Evolutionary conservation across 164 flowering plant species (phyloP), one percentile per base, ranked within the genome.

Genomic region (Tetrastigma voinierianum): DNA sequence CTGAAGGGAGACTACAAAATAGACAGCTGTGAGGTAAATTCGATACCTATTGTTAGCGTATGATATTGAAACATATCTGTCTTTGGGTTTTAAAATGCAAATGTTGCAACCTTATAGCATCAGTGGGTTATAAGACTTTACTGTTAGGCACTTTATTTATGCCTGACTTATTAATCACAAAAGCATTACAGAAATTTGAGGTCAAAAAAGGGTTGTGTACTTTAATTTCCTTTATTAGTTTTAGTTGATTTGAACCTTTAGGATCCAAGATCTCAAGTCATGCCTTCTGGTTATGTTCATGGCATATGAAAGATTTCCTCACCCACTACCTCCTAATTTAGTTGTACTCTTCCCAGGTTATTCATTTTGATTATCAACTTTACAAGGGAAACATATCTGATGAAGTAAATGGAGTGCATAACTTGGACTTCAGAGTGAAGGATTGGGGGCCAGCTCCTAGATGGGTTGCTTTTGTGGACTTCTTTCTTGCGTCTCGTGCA

Each of bases 371-470:
- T 69, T 88, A 91, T 76, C 69, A 83, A 62, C 62, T 15, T 61
- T 93, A 81, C 76, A 73, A 72, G 66, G 91, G 96, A 64, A 90
- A 81, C 72, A 76, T 88, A 47, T 82, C 93, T 32, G 73, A 52
- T 25, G 59, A 43, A 19, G 55, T 14, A 52, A 69, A 67, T 57
- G 57, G 62, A 53, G 74, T 68, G 62, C 73, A 67, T 9, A 68
- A 21, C 57, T 45, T 79, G 45, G 81, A 77, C 12, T 93, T 93
- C 65, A 84, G 98, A 79, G 82, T 62, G 40, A 92, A 84, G 75
- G 99, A 96, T 71, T 96, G 99, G 99, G 99, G 98, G 0, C 98
- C 99, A n/a, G 91, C 96, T 21, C 99, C 98, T 2, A 84, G 99
- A 82, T 96, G 99, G 99, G 99, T 92, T 68, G 96, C 98, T 53